Conservation (phyloP, 2,329 filamentous ascomycete species). For the Plenodomus biglobosus region DNA sequence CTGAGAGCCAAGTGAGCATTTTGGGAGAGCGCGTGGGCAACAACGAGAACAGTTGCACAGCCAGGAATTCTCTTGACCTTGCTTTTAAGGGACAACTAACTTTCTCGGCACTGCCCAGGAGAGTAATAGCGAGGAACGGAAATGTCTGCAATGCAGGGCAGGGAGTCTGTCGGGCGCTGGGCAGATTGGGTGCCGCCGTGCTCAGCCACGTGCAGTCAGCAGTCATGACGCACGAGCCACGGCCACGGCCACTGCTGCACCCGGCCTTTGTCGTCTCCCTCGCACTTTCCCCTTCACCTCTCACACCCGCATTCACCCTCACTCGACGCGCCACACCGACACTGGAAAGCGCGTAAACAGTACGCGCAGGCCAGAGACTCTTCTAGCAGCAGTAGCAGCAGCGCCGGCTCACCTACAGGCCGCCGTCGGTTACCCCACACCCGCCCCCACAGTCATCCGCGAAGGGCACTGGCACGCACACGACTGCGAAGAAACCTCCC, state of each 20-base stretch:
- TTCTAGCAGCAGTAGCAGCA: neutral
- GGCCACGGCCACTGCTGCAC: neutral
- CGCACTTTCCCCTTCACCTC: neutral
- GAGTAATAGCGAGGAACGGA: too few relatives aligned
- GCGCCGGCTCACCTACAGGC: constrained; percentile 1
- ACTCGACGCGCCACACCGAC: neutral
- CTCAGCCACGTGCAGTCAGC: neutral
- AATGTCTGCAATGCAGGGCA: neutral
- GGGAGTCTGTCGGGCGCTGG: neutral
- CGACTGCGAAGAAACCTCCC: neutral
- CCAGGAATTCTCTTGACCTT: too few relatives aligned
- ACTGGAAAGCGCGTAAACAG: neutral
- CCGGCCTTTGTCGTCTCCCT: neutral
- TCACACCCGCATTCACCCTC: neutral
- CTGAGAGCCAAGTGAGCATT: too few relatives aligned
- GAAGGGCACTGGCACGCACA: neutral
- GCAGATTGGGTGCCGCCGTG: neutral
- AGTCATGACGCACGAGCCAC: neutral
- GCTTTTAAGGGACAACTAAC: too few relatives aligned
- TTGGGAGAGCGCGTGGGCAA: too few relatives aligned
- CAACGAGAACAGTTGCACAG: too few relatives aligned
- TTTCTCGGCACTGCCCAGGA: too few relatives aligned
- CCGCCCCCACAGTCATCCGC: neutral
- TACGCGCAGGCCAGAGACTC: neutral
- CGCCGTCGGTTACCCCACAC: neutral